A percentile compares a stretch with the other conserved stretches of the same genome.
These are phyloP conservation scores for Trichosporon coremiiforme DNA, from an alignment of 1,284 basidiomycete species.

Conservation along the genomic window DNA sequence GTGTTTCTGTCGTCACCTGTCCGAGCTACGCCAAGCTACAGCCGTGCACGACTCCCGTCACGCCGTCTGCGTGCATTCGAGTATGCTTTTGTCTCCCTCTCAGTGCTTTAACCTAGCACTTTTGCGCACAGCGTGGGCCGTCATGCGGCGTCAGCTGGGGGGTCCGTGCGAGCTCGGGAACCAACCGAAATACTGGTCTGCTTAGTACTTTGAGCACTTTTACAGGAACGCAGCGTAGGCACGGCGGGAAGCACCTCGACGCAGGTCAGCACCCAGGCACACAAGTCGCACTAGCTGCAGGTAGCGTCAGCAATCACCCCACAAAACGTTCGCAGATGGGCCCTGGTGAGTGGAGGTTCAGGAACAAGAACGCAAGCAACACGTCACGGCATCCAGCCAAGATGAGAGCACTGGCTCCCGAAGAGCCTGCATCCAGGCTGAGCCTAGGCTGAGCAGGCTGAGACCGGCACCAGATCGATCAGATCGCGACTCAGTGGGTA, in stretches of 20 bases:
- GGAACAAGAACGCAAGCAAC: not conserved
- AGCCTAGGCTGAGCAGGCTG: not conserved
- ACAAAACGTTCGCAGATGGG: not conserved
- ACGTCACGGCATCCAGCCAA: not conserved
- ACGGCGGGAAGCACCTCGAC: not conserved
- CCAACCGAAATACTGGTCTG: not conserved
- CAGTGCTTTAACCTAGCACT: not conserved
- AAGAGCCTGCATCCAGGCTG: too few relatives aligned
- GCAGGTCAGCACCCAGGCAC: too few relatives aligned
- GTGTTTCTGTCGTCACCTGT: not conserved
- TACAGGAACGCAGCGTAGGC: not conserved
- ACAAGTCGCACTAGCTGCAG: too few relatives aligned
- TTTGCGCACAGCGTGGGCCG: not conserved
- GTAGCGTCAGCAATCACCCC: not conserved
- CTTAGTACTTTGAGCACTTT: not conserved
- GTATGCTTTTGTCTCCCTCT: not conserved
- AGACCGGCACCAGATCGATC: not conserved
- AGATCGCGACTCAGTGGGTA: not conserved
- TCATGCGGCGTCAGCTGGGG: not conserved
- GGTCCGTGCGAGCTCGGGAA: not conserved
- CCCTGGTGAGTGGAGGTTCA: not conserved
- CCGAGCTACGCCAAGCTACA: not conserved
- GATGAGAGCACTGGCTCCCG: too few relatives aligned
- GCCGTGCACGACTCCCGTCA: not conserved
- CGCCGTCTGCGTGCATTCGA: too few relatives aligned